These are phyloP conservation scores for Syncephalastrum sp. DNA, from an alignment of 371 early-diverging fungal genomes.

Conservation along the genomic window DNA sequence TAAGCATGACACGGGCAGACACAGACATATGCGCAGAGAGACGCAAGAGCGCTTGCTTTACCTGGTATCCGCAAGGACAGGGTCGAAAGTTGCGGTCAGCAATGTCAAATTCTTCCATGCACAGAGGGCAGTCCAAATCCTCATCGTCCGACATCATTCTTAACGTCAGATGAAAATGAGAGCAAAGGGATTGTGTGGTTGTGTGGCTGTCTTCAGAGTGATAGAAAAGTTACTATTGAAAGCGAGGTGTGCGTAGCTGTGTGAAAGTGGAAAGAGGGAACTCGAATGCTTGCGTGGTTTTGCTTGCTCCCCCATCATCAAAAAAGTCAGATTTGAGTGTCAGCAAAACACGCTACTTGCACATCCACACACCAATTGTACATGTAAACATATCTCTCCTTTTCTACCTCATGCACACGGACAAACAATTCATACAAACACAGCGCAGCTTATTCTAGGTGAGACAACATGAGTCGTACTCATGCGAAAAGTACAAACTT, in stretches of 20 bases:
- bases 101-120: conserved; percentile 88
- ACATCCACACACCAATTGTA: too few relatives aligned
- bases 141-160: conserved; percentile 61
- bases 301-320: too few relatives aligned
- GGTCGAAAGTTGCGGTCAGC: conserved; percentile 83
- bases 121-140: conserved; percentile 83
- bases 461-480: background rate
- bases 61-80: conserved; percentile 88
- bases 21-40: too few relatives aligned
- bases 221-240: background rate
- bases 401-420: too few relatives aligned
- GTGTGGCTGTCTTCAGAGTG: background rate
- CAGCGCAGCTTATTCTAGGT: background rate
- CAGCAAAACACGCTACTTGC: too few relatives aligned
- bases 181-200: background rate
- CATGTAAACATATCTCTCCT: too few relatives aligned
- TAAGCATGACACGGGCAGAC: background rate
- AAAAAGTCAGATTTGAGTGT: background rate
- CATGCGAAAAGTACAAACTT: background rate
- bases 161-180: background rate
- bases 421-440: too few relatives aligned
- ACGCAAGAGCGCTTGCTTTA: conserved; percentile 6
- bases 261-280: conserved; percentile 2
- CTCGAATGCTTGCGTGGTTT: conserved; percentile 2
- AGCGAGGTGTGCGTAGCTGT: background rate